These are phyloP conservation scores for Didymella keratinophila DNA, from an alignment of 2,329 filamentous ascomycete species.

Conservation along the genomic window DNA sequence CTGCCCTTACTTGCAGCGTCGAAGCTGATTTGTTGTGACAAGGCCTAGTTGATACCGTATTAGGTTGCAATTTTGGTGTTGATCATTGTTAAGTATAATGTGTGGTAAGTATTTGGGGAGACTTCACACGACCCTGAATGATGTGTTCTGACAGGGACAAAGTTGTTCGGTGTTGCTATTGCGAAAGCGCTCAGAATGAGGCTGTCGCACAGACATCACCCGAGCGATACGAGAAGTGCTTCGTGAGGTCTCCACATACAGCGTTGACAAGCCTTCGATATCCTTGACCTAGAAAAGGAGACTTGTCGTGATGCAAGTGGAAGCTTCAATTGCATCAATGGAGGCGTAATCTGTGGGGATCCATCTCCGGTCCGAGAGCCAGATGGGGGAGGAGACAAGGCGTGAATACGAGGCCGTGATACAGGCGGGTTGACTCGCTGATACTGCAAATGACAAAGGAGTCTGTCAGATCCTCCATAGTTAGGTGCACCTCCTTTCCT, in stretches of 20 bases:
- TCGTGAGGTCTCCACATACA: not conserved
- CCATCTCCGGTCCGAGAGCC: constrained; percentile 6
- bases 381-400: constrained; percentile 19
- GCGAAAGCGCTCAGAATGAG: not conserved
- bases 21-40: not conserved
- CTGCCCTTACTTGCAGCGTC: too few relatives aligned
- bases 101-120: too few relatives aligned
- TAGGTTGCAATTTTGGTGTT: too few relatives aligned
- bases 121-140: too few relatives aligned
- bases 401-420: not conserved
- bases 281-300: not conserved
- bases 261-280: not conserved
- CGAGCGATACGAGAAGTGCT: not conserved
- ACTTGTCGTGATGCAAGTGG: constrained; percentile 9
- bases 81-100: too few relatives aligned
- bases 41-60: too few relatives aligned
- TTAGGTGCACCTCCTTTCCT: not conserved
- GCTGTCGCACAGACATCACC: not conserved
- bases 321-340: constrained; percentile 9
- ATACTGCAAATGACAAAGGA: not conserved
- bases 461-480: not conserved
- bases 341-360: constrained; percentile 9
- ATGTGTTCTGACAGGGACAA: too few relatives aligned
- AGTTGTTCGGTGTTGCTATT: not conserved
- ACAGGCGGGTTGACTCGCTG: not conserved